Evolutionary conservation across 352 stramenopile genomes (phyloP).

Genomic region (Phytophthora crassamura): DNA sequence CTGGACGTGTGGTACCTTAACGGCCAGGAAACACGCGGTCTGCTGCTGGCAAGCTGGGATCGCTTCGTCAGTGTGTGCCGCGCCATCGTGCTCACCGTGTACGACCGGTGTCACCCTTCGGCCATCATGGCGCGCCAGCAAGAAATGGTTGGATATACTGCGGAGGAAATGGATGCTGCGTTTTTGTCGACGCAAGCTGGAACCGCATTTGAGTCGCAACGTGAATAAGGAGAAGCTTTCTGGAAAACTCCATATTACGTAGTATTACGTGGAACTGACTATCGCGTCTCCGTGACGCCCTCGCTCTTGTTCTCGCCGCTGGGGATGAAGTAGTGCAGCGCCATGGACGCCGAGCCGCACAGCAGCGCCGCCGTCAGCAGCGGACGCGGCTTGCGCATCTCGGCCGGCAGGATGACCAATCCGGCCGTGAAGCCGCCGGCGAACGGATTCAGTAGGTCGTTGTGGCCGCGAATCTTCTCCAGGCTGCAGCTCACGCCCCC

Average conservation of each 20-base stretch:
- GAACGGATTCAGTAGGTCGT: constrained; percentile 77
- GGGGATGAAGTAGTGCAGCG: constrained; percentile 64
- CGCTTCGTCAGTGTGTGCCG: constrained; percentile 74
- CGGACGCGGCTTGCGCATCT: constrained; percentile 54
- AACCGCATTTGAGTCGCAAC: constrained; percentile 18
- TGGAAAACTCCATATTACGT: too few species aligned
- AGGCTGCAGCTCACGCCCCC: constrained; percentile 73
- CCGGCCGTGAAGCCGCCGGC: constrained; percentile 67
- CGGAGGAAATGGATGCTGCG: constrained; percentile 4
- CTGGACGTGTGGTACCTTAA: constrained; percentile 83
- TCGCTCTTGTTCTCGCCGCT: constrained; percentile 34
- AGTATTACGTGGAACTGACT: constrained; percentile 14
- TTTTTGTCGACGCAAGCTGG: constrained; percentile 11
- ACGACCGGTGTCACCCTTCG: constrained; percentile 48
- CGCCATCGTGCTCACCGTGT: constrained; percentile 56
- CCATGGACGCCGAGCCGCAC: constrained; percentile 65
- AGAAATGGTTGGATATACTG: constrained; percentile 2
- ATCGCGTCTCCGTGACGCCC: neutral
- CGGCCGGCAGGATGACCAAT: constrained; percentile 50
- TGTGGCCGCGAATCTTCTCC: constrained; percentile 61
- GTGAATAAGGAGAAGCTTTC: constrained; percentile 9
- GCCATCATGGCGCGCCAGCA: constrained; percentile 18
- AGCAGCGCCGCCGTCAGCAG: constrained; percentile 52
- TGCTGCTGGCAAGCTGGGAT: constrained; percentile 74
- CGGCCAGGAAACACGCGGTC: constrained; percentile 57